Evolutionary conservation across 768 basidiomycete species (phyloP).

Genomic region (Suillus ampliporus): DNA sequence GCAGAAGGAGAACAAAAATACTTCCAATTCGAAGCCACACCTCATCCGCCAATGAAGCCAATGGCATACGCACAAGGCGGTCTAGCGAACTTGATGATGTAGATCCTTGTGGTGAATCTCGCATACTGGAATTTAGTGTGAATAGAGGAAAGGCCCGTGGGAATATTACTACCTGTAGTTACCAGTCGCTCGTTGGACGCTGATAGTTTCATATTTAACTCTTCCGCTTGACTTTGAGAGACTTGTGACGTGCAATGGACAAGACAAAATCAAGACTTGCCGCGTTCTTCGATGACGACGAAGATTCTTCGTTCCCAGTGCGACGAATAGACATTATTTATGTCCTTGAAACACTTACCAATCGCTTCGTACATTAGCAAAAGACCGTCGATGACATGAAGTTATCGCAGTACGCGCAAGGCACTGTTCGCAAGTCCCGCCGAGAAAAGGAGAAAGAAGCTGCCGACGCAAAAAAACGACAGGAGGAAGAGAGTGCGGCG

Average conservation of each 20-base stretch:
- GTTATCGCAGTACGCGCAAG: conserved; percentile 83
- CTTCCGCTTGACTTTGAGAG: conserved; percentile 9
- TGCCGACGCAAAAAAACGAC: conserved; percentile 86
- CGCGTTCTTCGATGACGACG: conserved; percentile 86
- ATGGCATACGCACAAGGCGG: conserved; percentile 87
- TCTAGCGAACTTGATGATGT: conserved; percentile 74
- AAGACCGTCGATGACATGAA: conserved; percentile 87
- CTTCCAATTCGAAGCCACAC: conserved; percentile 82
- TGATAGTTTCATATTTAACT: conserved; percentile 7
- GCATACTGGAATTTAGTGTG: not conserved
- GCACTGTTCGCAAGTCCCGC: conserved; percentile 87
- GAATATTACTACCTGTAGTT: conserved; percentile 20
- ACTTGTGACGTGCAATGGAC: conserved; percentile 30
- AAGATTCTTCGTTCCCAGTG: conserved; percentile 89
- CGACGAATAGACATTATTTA: conserved; percentile 80
- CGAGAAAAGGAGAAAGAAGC: conserved; percentile 93
- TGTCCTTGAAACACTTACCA: conserved; percentile 62
- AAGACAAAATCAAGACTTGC: conserved; percentile 58
- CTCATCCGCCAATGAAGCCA: conserved; percentile 89
- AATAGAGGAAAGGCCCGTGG: conserved; percentile 24
- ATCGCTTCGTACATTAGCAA: conserved; percentile 67
- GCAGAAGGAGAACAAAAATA: conserved; percentile 75
- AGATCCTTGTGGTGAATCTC: conserved; percentile 17
- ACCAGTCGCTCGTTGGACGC: conserved; percentile 5
- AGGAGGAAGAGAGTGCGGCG: conserved; percentile 81